A percentile compares a stretch with the other conserved stretches of the same genome.
These are phyloP conservation scores for Talaromyces wortmannii DNA, from an alignment of 495 filamentous ascomycete species.

Conservation along the genomic window DNA sequence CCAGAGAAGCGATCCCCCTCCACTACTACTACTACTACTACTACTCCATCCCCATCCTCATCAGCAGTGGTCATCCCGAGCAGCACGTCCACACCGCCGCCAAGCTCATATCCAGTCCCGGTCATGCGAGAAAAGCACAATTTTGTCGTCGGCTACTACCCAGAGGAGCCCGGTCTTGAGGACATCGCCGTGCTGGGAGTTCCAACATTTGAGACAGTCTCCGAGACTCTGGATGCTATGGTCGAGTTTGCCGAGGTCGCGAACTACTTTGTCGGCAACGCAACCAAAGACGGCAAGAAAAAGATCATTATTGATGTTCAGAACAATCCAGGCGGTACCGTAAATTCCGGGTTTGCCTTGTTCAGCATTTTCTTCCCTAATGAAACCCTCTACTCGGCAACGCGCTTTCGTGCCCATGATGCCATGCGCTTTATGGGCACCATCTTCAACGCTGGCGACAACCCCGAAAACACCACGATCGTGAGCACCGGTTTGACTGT, in stretches of 20 bases:
- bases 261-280: constrained; percentile 29
- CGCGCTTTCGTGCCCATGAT: constrained; percentile 33
- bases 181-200: constrained; percentile 41
- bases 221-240: constrained; percentile 10
- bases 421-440: constrained; percentile 33
- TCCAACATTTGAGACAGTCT: constrained; percentile 33
- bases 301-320: constrained; percentile 47
- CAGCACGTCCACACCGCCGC: not conserved
- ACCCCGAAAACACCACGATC: not conserved
- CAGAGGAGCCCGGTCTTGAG: constrained; percentile 11
- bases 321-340: constrained; percentile 36
- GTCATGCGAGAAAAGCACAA: constrained; percentile 1
- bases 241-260: constrained; percentile 29
- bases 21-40: too few species aligned
- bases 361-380: constrained; percentile 49
- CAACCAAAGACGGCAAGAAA: constrained; percentile 23
- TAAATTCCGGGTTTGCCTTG: constrained; percentile 32
- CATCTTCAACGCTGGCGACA: not conserved
- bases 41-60: not conserved
- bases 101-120: constrained; percentile 6
- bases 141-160: constrained; percentile 32
- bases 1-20: not conserved
- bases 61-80: not conserved
- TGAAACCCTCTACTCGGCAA: constrained; percentile 32
- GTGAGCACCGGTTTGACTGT: too few species aligned